Evolutionary conservation across 1,284 basidiomycete genomes (phyloP), one percentile per base, ranked within the genome.

Genomic region (Austroboletus niveus): DNA sequence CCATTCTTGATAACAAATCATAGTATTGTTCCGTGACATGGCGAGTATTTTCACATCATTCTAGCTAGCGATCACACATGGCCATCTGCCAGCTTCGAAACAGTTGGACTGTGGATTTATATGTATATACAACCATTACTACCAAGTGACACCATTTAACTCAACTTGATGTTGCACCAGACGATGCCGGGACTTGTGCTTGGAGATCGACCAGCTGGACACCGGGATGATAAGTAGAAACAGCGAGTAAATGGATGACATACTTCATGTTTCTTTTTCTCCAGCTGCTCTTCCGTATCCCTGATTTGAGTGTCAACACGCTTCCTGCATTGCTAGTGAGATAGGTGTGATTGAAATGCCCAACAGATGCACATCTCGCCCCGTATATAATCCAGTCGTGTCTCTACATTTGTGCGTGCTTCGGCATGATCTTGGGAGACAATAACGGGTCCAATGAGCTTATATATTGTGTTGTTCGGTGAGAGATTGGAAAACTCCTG

Each of bases 371-470:
- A 98, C 95, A 97, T 92, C 71, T 99, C 95, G 45, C 81, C 74
- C 48, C 76, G 79, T 65, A 99, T 98, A 71, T 94, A 98, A 55
- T 94, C 92, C 38, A 99, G 73, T 7, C 96, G 84, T 53, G 92
- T 98, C 57, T 94, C 85, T 31, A 99, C 92, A 64, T 96, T 98
- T 52, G 74, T 76, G 66, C 89, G 91, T 10, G 96, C 96, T 61
- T 98, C 97, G 6, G 71, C 70, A 61, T 87, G 85, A 58, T 98
- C 95, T 71, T 98, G 96, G 61, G 89, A 85, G 8, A 98, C 84
- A 22, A 99, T 80, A 2, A 94, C 89, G 1, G 94, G 92, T 0
- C 96, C 97, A 42, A 97, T 81, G 43, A 94, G 82, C 74, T 99
- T 99, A 78, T 88, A 99, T 8, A 99, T 81, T 8, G 79, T 81